Evolutionary conservation across 2,329 filamentous ascomycete species (phyloP), one percentile per base, ranked within the genome.

Genomic region (Aspergillus alliaceus): DNA sequence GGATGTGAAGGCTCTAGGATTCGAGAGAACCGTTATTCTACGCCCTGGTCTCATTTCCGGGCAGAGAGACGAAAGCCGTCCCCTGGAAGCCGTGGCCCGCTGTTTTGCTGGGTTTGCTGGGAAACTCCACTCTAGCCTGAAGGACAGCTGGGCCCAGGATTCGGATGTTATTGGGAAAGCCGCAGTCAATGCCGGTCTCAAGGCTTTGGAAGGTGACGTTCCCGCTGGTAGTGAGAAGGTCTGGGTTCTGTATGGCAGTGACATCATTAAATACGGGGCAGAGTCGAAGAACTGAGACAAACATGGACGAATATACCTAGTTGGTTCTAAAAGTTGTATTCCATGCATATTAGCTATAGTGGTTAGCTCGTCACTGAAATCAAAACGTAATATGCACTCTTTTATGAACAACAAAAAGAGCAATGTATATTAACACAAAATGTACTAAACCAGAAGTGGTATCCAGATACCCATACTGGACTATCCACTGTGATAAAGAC

Each of bases 41-140:
- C 75, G 86, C 44, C 93, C 93, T 0, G 93, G 90, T 0, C 61
- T 92, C 59, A 90, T 97, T 64, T 73, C 92, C 2, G 93, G 93
- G 2, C 72, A 84, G 15, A 82, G 93, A 55, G 82, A 88, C 66
- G 80, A 87, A 58, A 79, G 79, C 51, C 82, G 89, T 51, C 71
- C 81, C 0, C 73, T 79, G 6, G 90, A 91, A 69, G 79, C 80
- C 22, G 67, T 85, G 5, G 5, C 87, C 1, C 79, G 84, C 63
- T 78, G 75, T 42, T 24, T 90, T 37, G 84, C 88, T 1, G 79
- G 77, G 3, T 78, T 78, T 14, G 57, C 89, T 53, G 86, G 86
- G 3, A 76, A 72, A 58, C 31, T 91, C 2, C 70, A 76, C 56
- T 80, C 79, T 6, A 59, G 66, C 48, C 64, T 86, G 60, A 86